Conservation (phyloP, 805 yeast species). For the Suhomyces sp. region DNA sequence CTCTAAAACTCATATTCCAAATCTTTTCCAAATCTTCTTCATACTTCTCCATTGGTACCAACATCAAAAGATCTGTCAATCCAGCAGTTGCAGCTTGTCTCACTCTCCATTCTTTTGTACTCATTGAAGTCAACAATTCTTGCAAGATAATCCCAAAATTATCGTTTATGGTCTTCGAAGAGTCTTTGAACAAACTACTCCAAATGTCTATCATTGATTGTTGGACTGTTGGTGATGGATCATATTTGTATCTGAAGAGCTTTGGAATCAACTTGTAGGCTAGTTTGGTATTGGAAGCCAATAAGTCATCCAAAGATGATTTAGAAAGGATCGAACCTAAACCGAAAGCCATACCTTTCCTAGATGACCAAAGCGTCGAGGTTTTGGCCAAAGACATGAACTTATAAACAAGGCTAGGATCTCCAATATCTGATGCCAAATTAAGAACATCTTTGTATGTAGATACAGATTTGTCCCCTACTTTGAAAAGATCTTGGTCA, state of each 20-base stretch:
- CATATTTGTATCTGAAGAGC: conserved; percentile 79
- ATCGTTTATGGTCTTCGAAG: conserved; percentile 51
- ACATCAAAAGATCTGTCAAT: conserved; percentile 63
- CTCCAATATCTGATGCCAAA: conserved; percentile 92
- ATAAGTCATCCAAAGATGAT: conserved; percentile 63
- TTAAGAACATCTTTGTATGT: conserved; percentile 88
- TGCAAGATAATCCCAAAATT: conserved; percentile 59
- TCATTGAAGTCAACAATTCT: conserved; percentile 68
- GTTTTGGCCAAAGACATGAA: conserved; percentile 90
- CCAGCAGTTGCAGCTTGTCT: conserved; percentile 85
- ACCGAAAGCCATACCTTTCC: conserved; percentile 94
- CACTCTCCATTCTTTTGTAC: conserved; percentile 87
- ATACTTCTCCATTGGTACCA: conserved; percentile 54
- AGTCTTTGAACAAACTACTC: conserved; percentile 65
- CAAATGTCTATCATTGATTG: conserved; percentile 87
- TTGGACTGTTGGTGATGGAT: conserved; percentile 74
- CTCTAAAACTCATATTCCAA: conserved; percentile 87
- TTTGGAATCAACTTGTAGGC: conserved; percentile 72
- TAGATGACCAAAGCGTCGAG: conserved; percentile 86
- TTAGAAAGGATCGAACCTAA: conserved; percentile 81
- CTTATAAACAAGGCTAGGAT: conserved; percentile 88
- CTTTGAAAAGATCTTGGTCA: conserved; percentile 75
- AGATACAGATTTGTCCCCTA: conserved; percentile 83
- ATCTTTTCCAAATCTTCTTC: conserved; percentile 57
- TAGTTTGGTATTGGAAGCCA: conserved; percentile 52